These are phyloP conservation scores for Sapria himalayana DNA, from an alignment of 345 rosid genomes.

Conservation along the genomic window DNA sequence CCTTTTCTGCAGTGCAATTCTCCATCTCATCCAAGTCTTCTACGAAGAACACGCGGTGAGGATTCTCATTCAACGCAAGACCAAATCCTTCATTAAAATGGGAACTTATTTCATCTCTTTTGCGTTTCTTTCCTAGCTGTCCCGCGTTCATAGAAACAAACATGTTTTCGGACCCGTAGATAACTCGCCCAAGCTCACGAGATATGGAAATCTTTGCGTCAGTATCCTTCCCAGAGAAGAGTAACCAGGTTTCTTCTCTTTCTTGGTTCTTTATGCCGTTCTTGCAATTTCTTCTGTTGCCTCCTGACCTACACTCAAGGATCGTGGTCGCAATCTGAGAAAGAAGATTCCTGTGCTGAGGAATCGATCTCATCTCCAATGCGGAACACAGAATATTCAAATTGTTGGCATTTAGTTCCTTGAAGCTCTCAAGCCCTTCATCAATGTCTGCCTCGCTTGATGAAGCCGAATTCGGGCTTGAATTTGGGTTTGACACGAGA, in stretches of 20 bases:
- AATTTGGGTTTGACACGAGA: slow-evolving; percentile 44
- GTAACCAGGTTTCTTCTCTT: slow-evolving; percentile 66
- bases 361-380: slow-evolving; percentile 54
- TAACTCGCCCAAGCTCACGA: slow-evolving; percentile 44
- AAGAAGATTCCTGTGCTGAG: slow-evolving; percentile 41
- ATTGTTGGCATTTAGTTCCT: slow-evolving; percentile 24
- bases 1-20: slow-evolving; percentile 10
- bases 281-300: slow-evolving; percentile 19
- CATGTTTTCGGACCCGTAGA: slow-evolving; percentile 37
- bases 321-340: slow-evolving; percentile 34
- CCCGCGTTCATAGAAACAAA: slow-evolving; percentile 19
- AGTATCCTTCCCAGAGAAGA: slow-evolving; percentile 49
- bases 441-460: slow-evolving; percentile 39
- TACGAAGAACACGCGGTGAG: slow-evolving; percentile 40
- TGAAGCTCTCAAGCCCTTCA: slow-evolving; percentile 22
- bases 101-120: slow-evolving; percentile 18
- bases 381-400: slow-evolving; percentile 27
- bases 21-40: slow-evolving; percentile 30
- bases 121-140: slow-evolving; percentile 20
- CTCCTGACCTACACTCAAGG: slow-evolving; percentile 58
- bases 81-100: slow-evolving; percentile 22
- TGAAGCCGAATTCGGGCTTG: slow-evolving; percentile 66
- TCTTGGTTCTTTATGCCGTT: slow-evolving; percentile 8
- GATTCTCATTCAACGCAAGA: slow-evolving; percentile 47
- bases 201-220: slow-evolving; percentile 53